phyloP scores from a whole-genome alignment of 2,329 filamentous ascomycete genomes.

The Ampelomyces quisqualis region DNA sequence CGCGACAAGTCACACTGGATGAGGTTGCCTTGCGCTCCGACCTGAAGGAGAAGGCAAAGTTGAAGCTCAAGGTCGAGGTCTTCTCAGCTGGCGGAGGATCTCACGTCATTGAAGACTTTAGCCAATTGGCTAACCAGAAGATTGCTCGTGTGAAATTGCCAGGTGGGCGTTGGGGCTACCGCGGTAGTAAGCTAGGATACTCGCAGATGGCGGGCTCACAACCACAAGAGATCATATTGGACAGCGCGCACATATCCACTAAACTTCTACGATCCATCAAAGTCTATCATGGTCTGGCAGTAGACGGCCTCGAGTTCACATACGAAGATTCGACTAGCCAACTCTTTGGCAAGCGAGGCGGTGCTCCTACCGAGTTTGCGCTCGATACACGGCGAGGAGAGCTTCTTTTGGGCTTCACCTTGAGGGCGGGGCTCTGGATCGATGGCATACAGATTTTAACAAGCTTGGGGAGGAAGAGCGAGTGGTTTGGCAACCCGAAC shows the following conservation, averaged over 20 bases:
- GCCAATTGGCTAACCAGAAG: conserved; percentile 64
- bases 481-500: conserved; percentile 75
- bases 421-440: conserved; percentile 79
- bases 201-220: conserved; percentile 70
- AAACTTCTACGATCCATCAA: conserved; percentile 74
- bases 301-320: conserved; percentile 88
- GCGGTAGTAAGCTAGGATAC: conserved; percentile 70
- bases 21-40: conserved; percentile 72
- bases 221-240: conserved; percentile 72
- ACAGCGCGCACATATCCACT: conserved; percentile 62
- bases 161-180: conserved; percentile 72
- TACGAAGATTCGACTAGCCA: conserved; percentile 86
- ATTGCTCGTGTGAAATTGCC: conserved; percentile 72
- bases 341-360: conserved; percentile 79
- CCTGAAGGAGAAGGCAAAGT: conserved; percentile 74
- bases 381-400: conserved; percentile 85
- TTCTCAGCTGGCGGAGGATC: conserved; percentile 75
- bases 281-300: conserved; percentile 72
- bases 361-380: conserved; percentile 70
- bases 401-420: conserved; percentile 80
- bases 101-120: conserved; percentile 76
- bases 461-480: conserved; percentile 80
- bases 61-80: conserved; percentile 68
- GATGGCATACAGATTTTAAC: conserved; percentile 90
- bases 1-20: conserved; percentile 71